Base-by-base conservation (phyloP, 169 alveolate genomes). In the Eimeria maxima region DNA sequence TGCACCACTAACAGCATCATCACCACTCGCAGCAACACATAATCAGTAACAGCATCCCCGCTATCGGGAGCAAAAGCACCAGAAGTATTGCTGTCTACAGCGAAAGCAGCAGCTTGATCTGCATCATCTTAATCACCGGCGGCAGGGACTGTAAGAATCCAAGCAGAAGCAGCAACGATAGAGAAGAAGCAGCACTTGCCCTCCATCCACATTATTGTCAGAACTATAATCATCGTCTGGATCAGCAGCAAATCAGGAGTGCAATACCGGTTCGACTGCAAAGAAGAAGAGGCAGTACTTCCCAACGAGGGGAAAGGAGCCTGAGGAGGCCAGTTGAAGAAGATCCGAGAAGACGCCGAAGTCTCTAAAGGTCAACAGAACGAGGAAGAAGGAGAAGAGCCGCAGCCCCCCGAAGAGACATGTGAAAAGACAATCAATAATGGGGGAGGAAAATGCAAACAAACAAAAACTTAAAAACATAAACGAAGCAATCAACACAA, bases 321-420 rank as follows among this genome's bases (percentile, higher is more conserved):
- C 53, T 18, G 47, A 18, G 13, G 87, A 38, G 67, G 73, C 74
- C 38, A 71, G 38, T 78, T 80, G 80, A 47, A 93, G 76, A 44
- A 38, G 8, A 45, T 93, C 84, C 8, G 63, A 29, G 63, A 93
- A 93, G 42, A 84, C 92, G 29, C 87, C 90, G 20, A 93, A 93
- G 42, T 93, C 96, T 38, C 96, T 67, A 45, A 93, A 81, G 60
- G 96, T 47, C 20, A 93, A 86, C 45, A 93, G 74, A 11, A 53
- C 29, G n/a, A 78, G 94, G 47, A 29, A 93, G 87, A 93, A 93
- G 63, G 96, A 83, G 42, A 42, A 55, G 53, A 93, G 92, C 29
- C 78, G 63, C 24, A 93, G 87, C n/a, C 94, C 45, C 24, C 47
- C 55, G 76, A 93, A 60, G 55, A 63, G 10, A 50, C 76, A 29